Evolutionary conservation across 2,329 filamentous ascomycete genomes (phyloP).

Genomic region (Colletotrichum tropicicola): DNA sequence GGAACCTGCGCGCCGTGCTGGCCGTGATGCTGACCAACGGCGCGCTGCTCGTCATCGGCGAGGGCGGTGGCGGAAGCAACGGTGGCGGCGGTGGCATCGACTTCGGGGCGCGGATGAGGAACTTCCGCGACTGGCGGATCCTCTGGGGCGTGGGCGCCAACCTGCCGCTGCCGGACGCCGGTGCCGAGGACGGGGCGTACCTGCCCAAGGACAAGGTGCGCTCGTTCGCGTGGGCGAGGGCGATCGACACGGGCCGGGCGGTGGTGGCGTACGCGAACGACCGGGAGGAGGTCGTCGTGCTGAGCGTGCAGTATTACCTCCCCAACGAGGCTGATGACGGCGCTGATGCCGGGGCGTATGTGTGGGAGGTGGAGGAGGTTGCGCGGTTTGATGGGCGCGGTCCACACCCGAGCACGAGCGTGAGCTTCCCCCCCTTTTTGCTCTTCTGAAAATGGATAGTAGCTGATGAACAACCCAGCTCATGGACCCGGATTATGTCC

Average conservation of each 20-base stretch:
- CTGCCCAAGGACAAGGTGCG: conserved; percentile 45
- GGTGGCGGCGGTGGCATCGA: conserved; percentile 36
- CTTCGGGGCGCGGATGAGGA: conserved; percentile 42
- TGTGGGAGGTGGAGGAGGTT: conserved; percentile 62
- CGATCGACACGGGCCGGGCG: conserved; percentile 49
- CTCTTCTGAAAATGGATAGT: not conserved
- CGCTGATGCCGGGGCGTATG: conserved; percentile 54
- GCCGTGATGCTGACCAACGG: conserved; percentile 60
- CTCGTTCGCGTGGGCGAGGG: conserved; percentile 62
- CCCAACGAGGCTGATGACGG: conserved; percentile 54
- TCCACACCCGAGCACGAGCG: conserved; percentile 45
- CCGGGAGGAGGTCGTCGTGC: conserved; percentile 56
- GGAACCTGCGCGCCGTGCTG: conserved; percentile 61
- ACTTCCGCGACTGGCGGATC: conserved; percentile 60
- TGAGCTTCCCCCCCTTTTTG: not conserved
- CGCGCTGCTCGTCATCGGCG: conserved; percentile 60
- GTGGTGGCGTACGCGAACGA: conserved; percentile 64
- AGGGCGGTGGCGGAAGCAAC: conserved; percentile 42
- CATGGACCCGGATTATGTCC: conserved; percentile 57
- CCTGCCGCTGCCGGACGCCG: conserved; percentile 56
- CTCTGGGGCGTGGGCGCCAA: conserved; percentile 66
- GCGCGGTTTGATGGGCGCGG: conserved; percentile 57
- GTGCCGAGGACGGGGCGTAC: conserved; percentile 36
- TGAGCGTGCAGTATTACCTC: conserved; percentile 54
- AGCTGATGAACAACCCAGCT: not conserved